phyloP scores from a whole-genome alignment of 2,329 filamentous ascomycete species.

The Pseudocercospora eumusae region DNA sequence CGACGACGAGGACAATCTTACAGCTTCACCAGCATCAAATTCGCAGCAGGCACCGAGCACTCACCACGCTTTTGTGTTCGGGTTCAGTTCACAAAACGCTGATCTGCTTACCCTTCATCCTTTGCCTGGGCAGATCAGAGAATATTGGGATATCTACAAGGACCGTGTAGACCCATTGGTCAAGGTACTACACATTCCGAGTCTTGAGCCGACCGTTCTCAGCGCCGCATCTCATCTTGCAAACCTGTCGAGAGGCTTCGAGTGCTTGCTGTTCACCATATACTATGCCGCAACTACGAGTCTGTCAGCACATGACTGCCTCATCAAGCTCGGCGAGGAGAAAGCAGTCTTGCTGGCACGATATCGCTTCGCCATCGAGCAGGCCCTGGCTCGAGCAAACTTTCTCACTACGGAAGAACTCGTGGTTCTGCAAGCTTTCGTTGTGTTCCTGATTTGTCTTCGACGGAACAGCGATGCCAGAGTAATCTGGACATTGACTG shows the following conservation, averaged over 20 bases:
- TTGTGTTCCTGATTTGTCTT: conserved; percentile 61
- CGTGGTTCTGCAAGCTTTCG: conserved; percentile 62
- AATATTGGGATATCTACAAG: conserved; percentile 70
- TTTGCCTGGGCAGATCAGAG: conserved; percentile 62
- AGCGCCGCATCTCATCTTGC: conserved; percentile 57
- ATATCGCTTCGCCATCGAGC: conserved; percentile 65
- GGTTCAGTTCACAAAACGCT: conserved; percentile 70
- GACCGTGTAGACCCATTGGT: conserved; percentile 73
- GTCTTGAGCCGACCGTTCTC: conserved; percentile 62
- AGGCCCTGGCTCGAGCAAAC: conserved; percentile 63
- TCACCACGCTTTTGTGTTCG: conserved; percentile 72
- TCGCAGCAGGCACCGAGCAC: conserved; percentile 45
- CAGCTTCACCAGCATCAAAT: conserved; percentile 37
- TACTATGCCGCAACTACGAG: conserved; percentile 62
- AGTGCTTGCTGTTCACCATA: conserved; percentile 63
- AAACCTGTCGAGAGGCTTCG: conserved; percentile 59
- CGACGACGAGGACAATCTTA: conserved; percentile 60
- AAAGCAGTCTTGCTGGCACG: conserved; percentile 52
- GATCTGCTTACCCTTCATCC: conserved; percentile 67
- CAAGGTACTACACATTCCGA: conserved; percentile 71
- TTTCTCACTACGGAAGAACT: conserved; percentile 64
- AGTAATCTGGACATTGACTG: conserved; percentile 61
- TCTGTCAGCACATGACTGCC: conserved; percentile 51
- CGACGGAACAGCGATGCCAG: conserved; percentile 54
- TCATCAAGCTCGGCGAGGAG: conserved; percentile 53